These are phyloP conservation scores for Populus hybrid DNA, from an alignment of 441 rosid genomes.

Conservation along the genomic window DNA sequence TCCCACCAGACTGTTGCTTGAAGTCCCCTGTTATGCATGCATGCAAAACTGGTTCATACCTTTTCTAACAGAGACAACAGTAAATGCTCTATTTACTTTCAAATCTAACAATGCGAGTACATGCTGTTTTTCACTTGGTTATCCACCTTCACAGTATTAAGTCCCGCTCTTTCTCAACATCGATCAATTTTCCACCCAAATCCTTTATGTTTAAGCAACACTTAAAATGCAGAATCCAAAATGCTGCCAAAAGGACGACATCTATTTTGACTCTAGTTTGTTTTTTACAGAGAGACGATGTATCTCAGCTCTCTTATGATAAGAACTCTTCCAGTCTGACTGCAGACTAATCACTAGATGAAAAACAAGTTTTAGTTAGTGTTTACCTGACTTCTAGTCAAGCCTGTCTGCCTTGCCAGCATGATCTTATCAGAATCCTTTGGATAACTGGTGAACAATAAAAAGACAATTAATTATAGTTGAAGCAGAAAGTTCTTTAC, in stretches of 20 bases:
- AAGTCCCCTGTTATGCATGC: background rate
- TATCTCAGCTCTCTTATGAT: background rate
- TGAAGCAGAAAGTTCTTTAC: background rate
- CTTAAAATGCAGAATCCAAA: background rate
- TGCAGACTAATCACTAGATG: conserved; percentile 2
- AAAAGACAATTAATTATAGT: conserved; percentile 5
- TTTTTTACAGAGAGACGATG: background rate
- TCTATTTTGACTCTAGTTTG: background rate
- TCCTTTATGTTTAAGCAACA: background rate
- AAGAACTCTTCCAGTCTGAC: background rate
- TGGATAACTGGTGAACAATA: conserved; percentile 61
- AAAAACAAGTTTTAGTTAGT: background rate
- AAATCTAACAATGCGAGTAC: conserved; percentile 1
- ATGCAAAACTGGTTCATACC: background rate
- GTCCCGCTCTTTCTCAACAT: background rate
- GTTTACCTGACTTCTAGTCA: conserved; percentile 94
- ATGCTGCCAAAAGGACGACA: background rate
- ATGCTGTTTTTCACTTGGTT: background rate
- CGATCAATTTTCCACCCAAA: background rate
- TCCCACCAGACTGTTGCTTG: background rate
- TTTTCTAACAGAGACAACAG: background rate
- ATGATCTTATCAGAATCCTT: conserved; percentile 94
- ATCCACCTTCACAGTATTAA: background rate
- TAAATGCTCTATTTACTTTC: background rate
- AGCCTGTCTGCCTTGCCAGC: conserved; percentile 95